These are phyloP conservation scores for Aspergillus indologenus DNA, from an alignment of 495 filamentous ascomycete species.

Conservation along the genomic window DNA sequence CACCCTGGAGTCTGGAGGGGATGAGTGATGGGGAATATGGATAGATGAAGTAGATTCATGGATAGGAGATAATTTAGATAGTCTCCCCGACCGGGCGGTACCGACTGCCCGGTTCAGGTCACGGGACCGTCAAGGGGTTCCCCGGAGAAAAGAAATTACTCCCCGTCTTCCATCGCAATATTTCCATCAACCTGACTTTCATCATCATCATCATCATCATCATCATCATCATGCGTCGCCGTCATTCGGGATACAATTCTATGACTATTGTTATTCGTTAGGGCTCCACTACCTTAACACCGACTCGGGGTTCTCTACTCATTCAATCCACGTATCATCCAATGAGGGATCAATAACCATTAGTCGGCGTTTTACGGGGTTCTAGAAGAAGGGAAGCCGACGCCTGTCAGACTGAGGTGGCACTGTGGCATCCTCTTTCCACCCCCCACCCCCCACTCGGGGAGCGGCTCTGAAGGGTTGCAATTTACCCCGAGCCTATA, in stretches of 20 bases:
- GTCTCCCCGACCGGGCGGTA: background rate
- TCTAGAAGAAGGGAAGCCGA: background rate
- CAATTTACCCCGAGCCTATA: background rate
- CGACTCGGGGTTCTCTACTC: background rate
- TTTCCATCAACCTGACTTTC: too few relatives aligned
- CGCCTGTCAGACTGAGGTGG: background rate
- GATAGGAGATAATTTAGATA: background rate
- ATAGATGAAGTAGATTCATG: background rate
- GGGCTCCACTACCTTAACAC: background rate
- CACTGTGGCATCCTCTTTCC: background rate
- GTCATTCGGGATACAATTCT: too few relatives aligned
- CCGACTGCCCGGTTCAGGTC: background rate
- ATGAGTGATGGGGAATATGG: background rate
- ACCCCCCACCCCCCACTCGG: background rate
- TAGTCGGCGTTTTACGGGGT: background rate
- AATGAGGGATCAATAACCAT: background rate
- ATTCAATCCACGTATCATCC: background rate
- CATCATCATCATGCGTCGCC: too few relatives aligned
- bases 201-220: too few relatives aligned
- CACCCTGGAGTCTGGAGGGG: background rate
- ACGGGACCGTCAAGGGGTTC: background rate
- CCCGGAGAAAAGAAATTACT: background rate
- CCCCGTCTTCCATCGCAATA: background rate
- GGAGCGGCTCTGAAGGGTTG: background rate
- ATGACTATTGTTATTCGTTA: background rate